phyloP scores from a whole-genome alignment of 768 basidiomycete species.

The Lactarius psammicola region DNA sequence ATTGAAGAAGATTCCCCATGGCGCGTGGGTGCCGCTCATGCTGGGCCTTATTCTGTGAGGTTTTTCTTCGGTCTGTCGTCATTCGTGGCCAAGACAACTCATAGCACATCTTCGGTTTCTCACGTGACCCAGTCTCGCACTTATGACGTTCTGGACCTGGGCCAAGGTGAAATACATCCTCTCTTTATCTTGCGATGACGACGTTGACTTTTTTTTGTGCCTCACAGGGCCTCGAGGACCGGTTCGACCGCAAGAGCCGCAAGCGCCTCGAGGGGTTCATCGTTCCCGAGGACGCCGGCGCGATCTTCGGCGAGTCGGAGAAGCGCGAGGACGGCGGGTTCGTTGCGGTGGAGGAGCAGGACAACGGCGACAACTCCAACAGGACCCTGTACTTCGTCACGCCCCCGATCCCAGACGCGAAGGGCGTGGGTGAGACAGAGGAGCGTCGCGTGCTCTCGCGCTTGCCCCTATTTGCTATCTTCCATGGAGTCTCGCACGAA shows the following conservation, averaged over 20 bases:
- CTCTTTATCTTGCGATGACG: background rate
- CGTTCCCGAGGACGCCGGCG: conserved; percentile 31
- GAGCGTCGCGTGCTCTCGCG: conserved; percentile 18
- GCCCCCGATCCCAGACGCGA: background rate
- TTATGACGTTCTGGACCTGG: conserved; percentile 69
- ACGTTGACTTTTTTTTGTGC: background rate
- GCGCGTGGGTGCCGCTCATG: conserved; percentile 67
- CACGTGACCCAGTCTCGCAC: conserved; percentile 33
- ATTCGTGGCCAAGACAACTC: background rate
- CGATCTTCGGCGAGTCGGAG: conserved; percentile 13
- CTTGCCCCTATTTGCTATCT: conserved; percentile 23
- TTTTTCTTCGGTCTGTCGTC: background rate
- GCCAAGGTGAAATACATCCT: conserved; percentile 42
- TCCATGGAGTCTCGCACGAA: conserved; percentile 24
- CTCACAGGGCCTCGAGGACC: conserved; percentile 52
- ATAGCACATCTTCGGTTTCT: background rate
- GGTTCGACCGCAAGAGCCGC: conserved; percentile 58
- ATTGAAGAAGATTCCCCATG: conserved; percentile 57
- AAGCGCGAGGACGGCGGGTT: background rate
- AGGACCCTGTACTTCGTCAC: conserved; percentile 21
- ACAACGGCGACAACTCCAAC: background rate
- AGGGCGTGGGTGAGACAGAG: background rate
- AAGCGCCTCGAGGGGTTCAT: conserved; percentile 57
- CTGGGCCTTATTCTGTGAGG: conserved; percentile 52
- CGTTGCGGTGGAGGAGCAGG: background rate